Base-by-base conservation (phyloP, 169 alveolate genomes). In the Plasmodium cynomolgi region DNA sequence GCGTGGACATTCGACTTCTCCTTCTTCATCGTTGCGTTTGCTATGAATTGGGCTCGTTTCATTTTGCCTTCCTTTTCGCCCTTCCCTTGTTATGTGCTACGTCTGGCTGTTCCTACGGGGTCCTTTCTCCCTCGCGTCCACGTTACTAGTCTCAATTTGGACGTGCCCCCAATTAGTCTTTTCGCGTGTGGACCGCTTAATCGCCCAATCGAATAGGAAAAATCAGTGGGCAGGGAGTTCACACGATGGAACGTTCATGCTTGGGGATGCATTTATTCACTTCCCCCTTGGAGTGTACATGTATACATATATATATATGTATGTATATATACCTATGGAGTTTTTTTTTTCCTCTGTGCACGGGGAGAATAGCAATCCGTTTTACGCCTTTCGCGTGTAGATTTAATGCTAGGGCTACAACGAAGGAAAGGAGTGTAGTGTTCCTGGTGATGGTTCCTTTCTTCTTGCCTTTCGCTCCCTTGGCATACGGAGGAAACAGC, bases 1-100 rank as follows among this genome's bases (percentile, higher is more conserved):
- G 81, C 37, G 68, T 56, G 81, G 17, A 20, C n/a, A 56, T 26
- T 86, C 81, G 29, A 20, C 20, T 56, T 86, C 71, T 86, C 93
- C 47, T 50, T 86, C 29, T 33, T 47, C 41, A 37, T 56, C 56
- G 41, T 31, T 7, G 29, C 33, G 29, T 74, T 77, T 86, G 23
- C 56, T 37, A 15, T 34, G 54, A 23, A 54, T 9, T 39, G 23
- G 26, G 47, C 39, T 47, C 44, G 31, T 23, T 86, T 86, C 93
- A 86, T 86, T 71, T 47, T 86, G 58, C 33, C 17, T 44, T 44
- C 56, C 54, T 1, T 41, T 7, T 41, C 54, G 58, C 58, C 58
- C 58, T 13, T 47, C 20, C 58, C 7, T 47, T 47, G 58, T 13
- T 11, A 13, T 81, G 33, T 13, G 54, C 37, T 81, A 5, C 31